Evolutionary conservation across 73 alveolate species (phyloP).

Genomic region (Effrenium voratum): DNA sequence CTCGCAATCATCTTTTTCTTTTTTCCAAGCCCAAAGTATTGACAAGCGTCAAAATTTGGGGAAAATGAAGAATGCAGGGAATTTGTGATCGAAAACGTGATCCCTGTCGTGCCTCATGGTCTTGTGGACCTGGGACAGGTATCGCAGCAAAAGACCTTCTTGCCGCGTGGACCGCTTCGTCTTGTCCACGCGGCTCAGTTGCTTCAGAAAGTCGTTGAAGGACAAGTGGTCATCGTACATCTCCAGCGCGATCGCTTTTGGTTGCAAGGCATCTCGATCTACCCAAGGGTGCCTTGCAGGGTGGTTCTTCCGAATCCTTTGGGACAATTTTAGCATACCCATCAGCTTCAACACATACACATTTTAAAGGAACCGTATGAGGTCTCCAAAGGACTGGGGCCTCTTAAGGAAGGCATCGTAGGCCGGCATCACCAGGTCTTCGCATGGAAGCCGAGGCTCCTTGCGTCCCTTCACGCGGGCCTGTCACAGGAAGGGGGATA

Average conservation of each 20-base stretch:
- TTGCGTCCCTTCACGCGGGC: background rate
- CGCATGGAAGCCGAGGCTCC: slow-evolving; percentile 20
- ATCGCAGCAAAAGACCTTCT: background rate
- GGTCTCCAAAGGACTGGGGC: too few species aligned
- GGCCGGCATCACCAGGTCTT: slow-evolving; percentile 23
- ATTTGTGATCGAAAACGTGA: too few species aligned
- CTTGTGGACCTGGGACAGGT: slow-evolving; percentile 32
- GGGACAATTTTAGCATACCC: too few species aligned
- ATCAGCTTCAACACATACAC: too few species aligned
- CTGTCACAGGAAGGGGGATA: slow-evolving; percentile 10
- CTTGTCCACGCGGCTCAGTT: background rate
- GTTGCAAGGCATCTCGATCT: background rate
- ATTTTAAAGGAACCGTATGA: too few species aligned
- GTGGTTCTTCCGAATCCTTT: background rate
- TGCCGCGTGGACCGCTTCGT: background rate
- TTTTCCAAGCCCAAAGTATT: too few species aligned
- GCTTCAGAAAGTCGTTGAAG: background rate
- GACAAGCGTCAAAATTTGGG: too few species aligned
- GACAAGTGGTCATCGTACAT: slow-evolving; percentile 17
- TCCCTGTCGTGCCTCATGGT: slow-evolving; percentile 26
- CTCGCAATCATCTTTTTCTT: too few species aligned
- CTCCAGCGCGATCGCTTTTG: slow-evolving; percentile 6
- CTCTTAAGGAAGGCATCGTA: background rate
- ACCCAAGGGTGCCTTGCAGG: slow-evolving; percentile 19
- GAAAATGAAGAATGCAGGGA: too few species aligned